Conservation (phyloP, 2,329 filamentous ascomycete genomes). For the Penicillium corylophilum region DNA sequence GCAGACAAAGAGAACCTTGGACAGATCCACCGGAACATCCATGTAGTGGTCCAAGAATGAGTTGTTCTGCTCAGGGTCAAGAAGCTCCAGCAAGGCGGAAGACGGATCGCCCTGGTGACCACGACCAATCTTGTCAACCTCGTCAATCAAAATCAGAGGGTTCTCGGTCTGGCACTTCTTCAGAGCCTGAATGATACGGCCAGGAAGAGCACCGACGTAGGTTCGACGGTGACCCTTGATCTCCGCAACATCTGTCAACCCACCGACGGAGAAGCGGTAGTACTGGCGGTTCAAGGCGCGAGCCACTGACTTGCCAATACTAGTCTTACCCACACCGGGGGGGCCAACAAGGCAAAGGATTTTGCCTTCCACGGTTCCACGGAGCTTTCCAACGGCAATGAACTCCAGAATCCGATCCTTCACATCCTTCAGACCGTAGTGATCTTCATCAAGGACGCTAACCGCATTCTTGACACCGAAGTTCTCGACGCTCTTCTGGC, state of each 20-base stretch:
- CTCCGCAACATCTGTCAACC: constrained; percentile 93
- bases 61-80: constrained; percentile 95
- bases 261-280: constrained; percentile 97
- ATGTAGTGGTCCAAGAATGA: constrained; percentile 99
- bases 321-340: constrained; percentile 96
- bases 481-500: constrained; percentile 90
- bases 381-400: constrained; percentile 94
- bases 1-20: constrained; percentile 97
- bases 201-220: constrained; percentile 92
- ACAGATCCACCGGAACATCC: constrained; percentile 95
- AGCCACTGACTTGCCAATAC: constrained; percentile 97
- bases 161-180: constrained; percentile 99
- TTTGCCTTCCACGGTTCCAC: constrained; percentile 96
- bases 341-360: constrained; percentile 97
- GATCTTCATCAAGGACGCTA: constrained; percentile 89
- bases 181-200: constrained; percentile 93
- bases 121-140: constrained; percentile 96
- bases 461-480: constrained; percentile 92
- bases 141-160: constrained; percentile 91
- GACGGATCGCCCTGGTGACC: constrained; percentile 96
- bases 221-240: constrained; percentile 97
- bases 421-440: constrained; percentile 95
- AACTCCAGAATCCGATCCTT: constrained; percentile 98
- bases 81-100: constrained; percentile 85
- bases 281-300: constrained; percentile 92